Evolutionary conservation across 768 basidiomycete species (phyloP).

Genomic region (Auriscalpium microsporum): DNA sequence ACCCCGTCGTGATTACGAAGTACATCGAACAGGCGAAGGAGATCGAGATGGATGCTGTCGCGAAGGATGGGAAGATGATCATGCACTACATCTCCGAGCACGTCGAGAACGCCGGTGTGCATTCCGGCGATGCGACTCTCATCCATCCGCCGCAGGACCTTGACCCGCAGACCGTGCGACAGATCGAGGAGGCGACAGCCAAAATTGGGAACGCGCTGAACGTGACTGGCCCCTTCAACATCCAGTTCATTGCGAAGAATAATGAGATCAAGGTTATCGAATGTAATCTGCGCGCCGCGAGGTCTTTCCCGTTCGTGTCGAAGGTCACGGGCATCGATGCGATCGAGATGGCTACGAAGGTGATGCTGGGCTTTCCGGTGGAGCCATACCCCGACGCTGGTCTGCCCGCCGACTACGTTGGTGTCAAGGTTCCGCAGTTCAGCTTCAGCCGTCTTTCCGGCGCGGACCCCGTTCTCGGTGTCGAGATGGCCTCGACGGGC

Average conservation of each 20-base stretch:
- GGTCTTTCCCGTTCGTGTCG: slow-evolving; percentile 98
- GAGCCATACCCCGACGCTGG: slow-evolving; percentile 85
- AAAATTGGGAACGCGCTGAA: slow-evolving; percentile 98
- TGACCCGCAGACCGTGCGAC: slow-evolving; percentile 91
- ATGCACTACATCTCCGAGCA: slow-evolving; percentile 99
- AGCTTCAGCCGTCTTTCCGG: slow-evolving; percentile 94
- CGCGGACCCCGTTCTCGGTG: slow-evolving; percentile 94
- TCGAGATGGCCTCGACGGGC: slow-evolving; percentile 99
- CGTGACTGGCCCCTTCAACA: slow-evolving; percentile 98
- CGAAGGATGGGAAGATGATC: slow-evolving; percentile 93
- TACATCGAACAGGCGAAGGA: slow-evolving; percentile 99
- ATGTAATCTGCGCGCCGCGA: slow-evolving; percentile 94
- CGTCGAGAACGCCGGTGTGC: slow-evolving; percentile 97
- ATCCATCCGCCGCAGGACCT: slow-evolving; percentile 98
- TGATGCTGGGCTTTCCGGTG: slow-evolving; percentile 88
- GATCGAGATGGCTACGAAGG: slow-evolving; percentile 98
- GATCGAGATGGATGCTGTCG: slow-evolving; percentile 99
- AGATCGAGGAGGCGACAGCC: slow-evolving; percentile 92
- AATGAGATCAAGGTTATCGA: slow-evolving; percentile 99
- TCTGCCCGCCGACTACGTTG: slow-evolving; percentile 89
- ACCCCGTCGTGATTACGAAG: slow-evolving; percentile 97
- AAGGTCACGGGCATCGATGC: slow-evolving; percentile 98
- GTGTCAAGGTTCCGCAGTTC: slow-evolving; percentile 99
- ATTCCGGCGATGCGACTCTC: slow-evolving; percentile 96
- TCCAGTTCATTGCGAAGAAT: slow-evolving; percentile 99